Conservation (phyloP, 2,329 filamentous ascomycete species). For the Cryphonectria radicalis region DNA sequence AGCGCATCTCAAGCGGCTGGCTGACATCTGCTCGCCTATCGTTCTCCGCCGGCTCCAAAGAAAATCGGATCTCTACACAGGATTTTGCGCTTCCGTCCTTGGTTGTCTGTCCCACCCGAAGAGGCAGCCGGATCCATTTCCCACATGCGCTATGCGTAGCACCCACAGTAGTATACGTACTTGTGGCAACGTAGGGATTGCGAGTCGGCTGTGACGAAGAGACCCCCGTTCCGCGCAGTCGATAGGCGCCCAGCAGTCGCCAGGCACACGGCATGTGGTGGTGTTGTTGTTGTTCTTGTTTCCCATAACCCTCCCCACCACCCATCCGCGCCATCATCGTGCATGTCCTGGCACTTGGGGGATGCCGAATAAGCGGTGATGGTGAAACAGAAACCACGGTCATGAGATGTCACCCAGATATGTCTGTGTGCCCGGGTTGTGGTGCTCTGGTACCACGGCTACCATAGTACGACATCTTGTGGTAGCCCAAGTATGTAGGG, state of each 20-base stretch:
- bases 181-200: conserved; percentile 15
- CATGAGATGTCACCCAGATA: neutral
- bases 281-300: neutral
- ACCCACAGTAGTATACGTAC: neutral
- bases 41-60: neutral
- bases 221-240: conserved; percentile 7
- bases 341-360: neutral
- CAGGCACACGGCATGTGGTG: conserved; percentile 5
- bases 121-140: conserved; percentile 9
- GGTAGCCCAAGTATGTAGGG: neutral
- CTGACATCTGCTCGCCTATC: conserved; percentile 15
- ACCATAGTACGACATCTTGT: neutral
- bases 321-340: conserved; percentile 1
- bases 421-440: conserved; percentile 9
- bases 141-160: neutral
- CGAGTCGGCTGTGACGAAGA: conserved; percentile 10
- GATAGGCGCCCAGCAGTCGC: conserved; percentile 19
- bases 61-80: conserved; percentile 6
- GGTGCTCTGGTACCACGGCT: neutral
- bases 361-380: conserved; percentile 23
- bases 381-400: conserved; percentile 3
- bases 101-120: conserved; percentile 1
- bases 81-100: neutral
- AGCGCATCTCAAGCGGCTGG: conserved; percentile 10
- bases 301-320: neutral